These are phyloP conservation scores for Alternaria triticimaculans DNA, from an alignment of 2,329 filamentous ascomycete species.

Conservation along the genomic window DNA sequence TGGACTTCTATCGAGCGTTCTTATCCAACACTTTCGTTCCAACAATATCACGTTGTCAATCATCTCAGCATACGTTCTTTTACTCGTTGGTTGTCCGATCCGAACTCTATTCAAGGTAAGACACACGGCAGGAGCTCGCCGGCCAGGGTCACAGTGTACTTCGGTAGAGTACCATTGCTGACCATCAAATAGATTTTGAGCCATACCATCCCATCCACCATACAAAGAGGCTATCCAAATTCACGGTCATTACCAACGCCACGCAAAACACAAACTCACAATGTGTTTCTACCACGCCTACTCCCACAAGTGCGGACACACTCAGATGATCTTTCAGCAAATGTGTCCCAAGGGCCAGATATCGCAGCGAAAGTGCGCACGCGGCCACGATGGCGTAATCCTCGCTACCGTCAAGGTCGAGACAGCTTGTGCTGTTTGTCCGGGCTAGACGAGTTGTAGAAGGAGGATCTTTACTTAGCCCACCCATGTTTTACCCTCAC, in stretches of 20 bases:
- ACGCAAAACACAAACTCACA: background rate
- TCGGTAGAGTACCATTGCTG: background rate
- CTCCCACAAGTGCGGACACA: slow-evolving; percentile 55
- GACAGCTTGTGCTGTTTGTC: slow-evolving; percentile 32
- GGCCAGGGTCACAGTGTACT: background rate
- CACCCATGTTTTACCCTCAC: background rate
- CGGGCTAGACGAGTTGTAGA: slow-evolving; percentile 12
- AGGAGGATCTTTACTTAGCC: background rate
- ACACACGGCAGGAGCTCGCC: background rate
- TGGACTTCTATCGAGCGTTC: background rate
- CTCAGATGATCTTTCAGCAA: slow-evolving; percentile 45
- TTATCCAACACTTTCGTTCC: background rate
- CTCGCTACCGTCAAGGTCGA: slow-evolving; percentile 41
- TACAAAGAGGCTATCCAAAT: background rate
- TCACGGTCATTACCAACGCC: background rate
- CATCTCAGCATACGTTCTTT: background rate
- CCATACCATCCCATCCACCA: background rate
- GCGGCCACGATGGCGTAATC: slow-evolving; percentile 41
- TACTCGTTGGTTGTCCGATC: background rate
- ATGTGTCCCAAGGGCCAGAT: slow-evolving; percentile 40
- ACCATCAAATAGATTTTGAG: background rate
- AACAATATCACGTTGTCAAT: background rate
- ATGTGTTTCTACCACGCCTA: slow-evolving; percentile 60
- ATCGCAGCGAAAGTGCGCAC: slow-evolving; percentile 39
- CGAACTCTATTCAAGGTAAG: background rate